Evolutionary conservation across 129 eudicot species (phyloP).

Genomic region (Flaveria bidentis): DNA sequence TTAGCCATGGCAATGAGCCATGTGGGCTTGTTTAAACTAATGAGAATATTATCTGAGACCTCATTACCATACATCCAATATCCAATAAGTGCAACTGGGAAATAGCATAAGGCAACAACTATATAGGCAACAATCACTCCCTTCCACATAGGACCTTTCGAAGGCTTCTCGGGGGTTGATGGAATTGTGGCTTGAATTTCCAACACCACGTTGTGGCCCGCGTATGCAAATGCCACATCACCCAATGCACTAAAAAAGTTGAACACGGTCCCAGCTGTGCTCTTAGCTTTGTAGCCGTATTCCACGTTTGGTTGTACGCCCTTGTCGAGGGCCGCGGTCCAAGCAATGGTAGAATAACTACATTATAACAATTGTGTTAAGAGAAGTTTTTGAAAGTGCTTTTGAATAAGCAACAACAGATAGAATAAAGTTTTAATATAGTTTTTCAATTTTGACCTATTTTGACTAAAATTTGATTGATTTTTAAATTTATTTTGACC

Average conservation of each 20-base stretch:
- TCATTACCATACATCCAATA: slow-evolving; percentile 42
- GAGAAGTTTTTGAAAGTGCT: background rate
- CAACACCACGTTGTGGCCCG: slow-evolving; percentile 69
- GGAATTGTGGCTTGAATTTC: slow-evolving; percentile 74
- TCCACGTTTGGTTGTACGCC: slow-evolving; percentile 49
- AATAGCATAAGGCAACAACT: slow-evolving; percentile 60
- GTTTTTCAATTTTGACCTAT: too few species aligned
- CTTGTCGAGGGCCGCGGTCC: slow-evolving; percentile 43
- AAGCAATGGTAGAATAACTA: slow-evolving; percentile 68
- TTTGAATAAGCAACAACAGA: background rate
- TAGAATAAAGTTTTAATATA: too few species aligned
- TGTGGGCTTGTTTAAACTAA: slow-evolving; percentile 41
- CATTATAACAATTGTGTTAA: slow-evolving; percentile 18
- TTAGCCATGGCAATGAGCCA: slow-evolving; percentile 71
- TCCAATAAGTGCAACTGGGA: slow-evolving; percentile 69
- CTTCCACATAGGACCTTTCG: slow-evolving; percentile 70
- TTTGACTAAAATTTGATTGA: too few species aligned
- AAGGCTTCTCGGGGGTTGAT: slow-evolving; percentile 67
- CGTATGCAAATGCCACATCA: slow-evolving; percentile 67
- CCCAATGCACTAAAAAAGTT: slow-evolving; percentile 62
- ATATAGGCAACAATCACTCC: slow-evolving; percentile 66
- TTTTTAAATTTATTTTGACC: too few species aligned
- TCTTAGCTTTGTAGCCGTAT: slow-evolving; percentile 42
- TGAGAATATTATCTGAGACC: slow-evolving; percentile 52
- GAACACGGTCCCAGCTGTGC: slow-evolving; percentile 47